These are phyloP conservation scores for Berberis vulgaris DNA, from an alignment of 164 flowering plant genomes.

Conservation along the genomic window DNA sequence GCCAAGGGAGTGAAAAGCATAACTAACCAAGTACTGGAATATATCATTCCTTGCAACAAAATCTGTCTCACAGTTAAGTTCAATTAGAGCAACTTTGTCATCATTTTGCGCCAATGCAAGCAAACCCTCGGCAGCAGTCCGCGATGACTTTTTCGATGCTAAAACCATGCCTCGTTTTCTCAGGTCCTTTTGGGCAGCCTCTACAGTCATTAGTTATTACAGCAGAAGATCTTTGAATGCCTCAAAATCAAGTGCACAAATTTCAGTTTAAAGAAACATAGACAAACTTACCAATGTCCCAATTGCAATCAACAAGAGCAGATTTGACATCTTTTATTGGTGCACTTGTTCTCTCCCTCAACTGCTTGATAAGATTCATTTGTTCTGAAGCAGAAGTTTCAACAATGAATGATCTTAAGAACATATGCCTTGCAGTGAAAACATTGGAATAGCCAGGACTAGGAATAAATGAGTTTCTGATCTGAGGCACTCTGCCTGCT, in stretches of 20 bases:
- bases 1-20: not conserved
- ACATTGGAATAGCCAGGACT: too few species aligned
- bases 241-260: not conserved
- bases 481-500: too few species aligned
- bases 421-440: not conserved
- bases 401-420: conserved; percentile 34
- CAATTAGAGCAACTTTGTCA: conserved; percentile 63
- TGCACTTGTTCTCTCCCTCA: conserved; percentile 88
- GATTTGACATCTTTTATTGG: conserved; percentile 91
- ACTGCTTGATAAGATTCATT: conserved; percentile 60
- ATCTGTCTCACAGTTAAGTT: conserved; percentile 96
- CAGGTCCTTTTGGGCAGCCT: conserved; percentile 83
- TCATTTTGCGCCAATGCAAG: conserved; percentile 73
- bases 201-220: conserved; percentile 29
- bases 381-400: conserved; percentile 39
- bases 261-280: not conserved
- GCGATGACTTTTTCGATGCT: conserved; percentile 75
- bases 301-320: conserved; percentile 57
- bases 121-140: conserved; percentile 86
- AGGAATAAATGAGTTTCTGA: too few species aligned
- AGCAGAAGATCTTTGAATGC: not conserved
- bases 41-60: conserved; percentile 96
- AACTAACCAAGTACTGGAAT: conserved; percentile 79
- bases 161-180: conserved; percentile 77
- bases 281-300: conserved; percentile 64